Base-by-base conservation (phyloP, 345 rosid species). In the Euclidium syriacum region DNA sequence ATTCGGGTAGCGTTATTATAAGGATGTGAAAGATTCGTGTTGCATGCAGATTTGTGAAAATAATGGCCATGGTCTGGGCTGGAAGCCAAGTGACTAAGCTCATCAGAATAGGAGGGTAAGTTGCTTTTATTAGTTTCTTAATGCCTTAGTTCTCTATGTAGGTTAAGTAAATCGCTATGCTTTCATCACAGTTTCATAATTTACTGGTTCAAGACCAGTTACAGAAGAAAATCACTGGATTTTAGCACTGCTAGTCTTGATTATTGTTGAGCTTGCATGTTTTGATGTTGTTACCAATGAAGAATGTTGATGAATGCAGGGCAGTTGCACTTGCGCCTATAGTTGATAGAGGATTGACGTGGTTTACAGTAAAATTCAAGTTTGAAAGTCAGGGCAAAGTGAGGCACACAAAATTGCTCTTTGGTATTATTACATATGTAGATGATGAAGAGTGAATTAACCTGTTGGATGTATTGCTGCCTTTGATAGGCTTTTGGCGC, bases 11-110 rank as follows among this genome's bases (percentile, higher is more conserved):
- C 49, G 49, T 67, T 50, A n/a, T 48, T 58, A 26, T 58, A 53
- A 57, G 48, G 30, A 52, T 12, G 22, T 67, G 30, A 73, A 39
- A 48, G 29, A 34, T 38, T 40, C 11, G 41, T 60, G 57, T 49
- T 49, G 24, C 51, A 65, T 80, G 75, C 83, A 91, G 95, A 75
- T 86, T 91, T 76, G 67, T 88, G 62, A 91, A 91, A 77, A 74
- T 91, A 59, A 81, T 91, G 90, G 98, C 98, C 34, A 84, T 91
- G 98, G 95, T 91, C 50, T 88, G 98, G 98, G 96, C 88, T 62
- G 98, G 96, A 71, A 91, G 98, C 80, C 96, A 91, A 68, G 95
- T 91, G 54, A 88, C 96, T 16, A 91, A 91, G 79, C 83, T 88
- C 58, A 43, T 80, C 32, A 79, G 96, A 75, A 88, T 88, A 36